These are phyloP conservation scores for Phaseolus coccineus DNA, from an alignment of 331 rosid species.

Conservation along the genomic window DNA sequence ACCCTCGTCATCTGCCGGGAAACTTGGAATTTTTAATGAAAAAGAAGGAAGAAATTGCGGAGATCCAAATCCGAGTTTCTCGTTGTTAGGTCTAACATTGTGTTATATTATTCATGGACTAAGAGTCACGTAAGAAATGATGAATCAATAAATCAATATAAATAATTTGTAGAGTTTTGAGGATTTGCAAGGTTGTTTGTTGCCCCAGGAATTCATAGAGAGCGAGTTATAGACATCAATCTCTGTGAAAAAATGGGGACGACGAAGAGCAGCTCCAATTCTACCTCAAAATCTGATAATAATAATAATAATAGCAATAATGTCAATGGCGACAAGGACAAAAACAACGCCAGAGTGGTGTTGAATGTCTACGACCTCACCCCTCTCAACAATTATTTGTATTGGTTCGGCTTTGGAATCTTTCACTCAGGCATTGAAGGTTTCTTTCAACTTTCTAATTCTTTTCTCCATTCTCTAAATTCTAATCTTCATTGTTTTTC, in stretches of 20 bases:
- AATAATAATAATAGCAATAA: constrained; percentile 33
- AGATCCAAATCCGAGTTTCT: constrained; percentile 12
- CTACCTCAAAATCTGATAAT: constrained; percentile 40
- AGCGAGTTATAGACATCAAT: neutral
- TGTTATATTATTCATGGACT: constrained; percentile 26
- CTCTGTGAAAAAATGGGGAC: constrained; percentile 65
- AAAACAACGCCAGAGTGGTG: constrained; percentile 48
- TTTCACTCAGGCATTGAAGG: constrained; percentile 98
- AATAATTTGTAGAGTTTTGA: constrained; percentile 2
- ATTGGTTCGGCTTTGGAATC: constrained; percentile 92
- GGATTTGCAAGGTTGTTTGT: constrained; percentile 38
- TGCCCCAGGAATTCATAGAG: constrained; percentile 39
- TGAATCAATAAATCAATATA: neutral
- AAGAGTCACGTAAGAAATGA: constrained; percentile 31
- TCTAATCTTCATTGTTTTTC: too few species aligned
- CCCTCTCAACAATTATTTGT: constrained; percentile 73
- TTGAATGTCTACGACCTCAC: constrained; percentile 94
- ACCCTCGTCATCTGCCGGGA: neutral
- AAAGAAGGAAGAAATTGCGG: constrained; percentile 10
- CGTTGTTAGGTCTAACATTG: neutral
- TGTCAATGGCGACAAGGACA: constrained; percentile 33
- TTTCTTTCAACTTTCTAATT: constrained; percentile 6
- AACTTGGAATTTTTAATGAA: neutral
- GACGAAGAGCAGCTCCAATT: constrained; percentile 56
- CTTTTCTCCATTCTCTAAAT: too few species aligned